These are phyloP conservation scores for Cylindrotheca closterium DNA, from an alignment of 108 stramenopile species.

Conservation along the genomic window DNA sequence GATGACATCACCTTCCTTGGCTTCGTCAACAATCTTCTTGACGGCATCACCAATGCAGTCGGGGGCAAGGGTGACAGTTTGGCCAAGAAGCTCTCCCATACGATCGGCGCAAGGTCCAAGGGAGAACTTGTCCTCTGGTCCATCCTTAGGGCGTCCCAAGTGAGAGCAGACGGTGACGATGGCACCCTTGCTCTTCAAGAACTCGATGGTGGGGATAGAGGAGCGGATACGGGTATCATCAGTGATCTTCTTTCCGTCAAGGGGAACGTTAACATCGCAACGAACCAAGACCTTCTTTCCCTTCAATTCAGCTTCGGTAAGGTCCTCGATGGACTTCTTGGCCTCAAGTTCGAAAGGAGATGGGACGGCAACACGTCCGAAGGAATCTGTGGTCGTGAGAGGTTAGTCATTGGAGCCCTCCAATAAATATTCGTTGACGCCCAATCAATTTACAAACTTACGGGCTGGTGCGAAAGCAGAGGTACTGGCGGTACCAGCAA, in stretches of 20 bases:
- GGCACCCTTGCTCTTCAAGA: conserved; percentile 96
- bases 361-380: conserved; percentile 58
- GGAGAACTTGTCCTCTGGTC: conserved; percentile 98
- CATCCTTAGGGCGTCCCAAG: conserved; percentile 98
- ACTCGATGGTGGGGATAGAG: conserved; percentile 98
- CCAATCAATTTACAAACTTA: conserved; percentile 33
- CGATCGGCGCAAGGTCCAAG: conserved; percentile 94
- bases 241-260: conserved; percentile 95
- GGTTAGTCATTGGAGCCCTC: neutral
- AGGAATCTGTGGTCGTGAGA: conserved; percentile 31
- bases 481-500: conserved; percentile 49
- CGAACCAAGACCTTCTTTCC: conserved; percentile 97
- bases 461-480: conserved; percentile 78
- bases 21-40: conserved; percentile 66
- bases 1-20: conserved; percentile 94
- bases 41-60: conserved; percentile 99
- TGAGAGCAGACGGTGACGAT: conserved; percentile 98
- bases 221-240: conserved; percentile 99
- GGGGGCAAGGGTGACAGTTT: conserved; percentile 86
- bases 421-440: neutral
- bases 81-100: conserved; percentile 93
- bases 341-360: conserved; percentile 73
- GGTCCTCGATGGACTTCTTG: conserved; percentile 94
- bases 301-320: conserved; percentile 91
- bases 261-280: conserved; percentile 98